Evolutionary conservation across 805 yeast genomes (phyloP).

Genomic region (Ogataea henricii): DNA sequence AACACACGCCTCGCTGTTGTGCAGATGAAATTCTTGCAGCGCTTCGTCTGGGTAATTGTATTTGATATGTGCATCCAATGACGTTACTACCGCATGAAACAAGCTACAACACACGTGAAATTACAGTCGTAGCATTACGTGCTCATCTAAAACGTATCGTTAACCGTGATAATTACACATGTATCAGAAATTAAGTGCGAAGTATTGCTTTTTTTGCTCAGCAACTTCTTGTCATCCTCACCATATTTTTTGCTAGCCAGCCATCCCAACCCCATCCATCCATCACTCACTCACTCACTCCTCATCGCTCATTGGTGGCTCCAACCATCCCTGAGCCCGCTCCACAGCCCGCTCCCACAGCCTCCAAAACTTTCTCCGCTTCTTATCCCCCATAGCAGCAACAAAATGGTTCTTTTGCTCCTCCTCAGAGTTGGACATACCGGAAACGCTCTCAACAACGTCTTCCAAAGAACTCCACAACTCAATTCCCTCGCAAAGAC

Average conservation of each 20-base stretch:
- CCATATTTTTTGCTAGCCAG: too few relatives aligned
- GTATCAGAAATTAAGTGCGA: neutral
- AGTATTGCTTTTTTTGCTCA: too few relatives aligned
- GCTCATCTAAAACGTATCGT: too few relatives aligned
- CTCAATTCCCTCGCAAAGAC: constrained; percentile 61
- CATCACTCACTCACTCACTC: neutral
- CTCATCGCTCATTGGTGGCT: constrained; percentile 11
- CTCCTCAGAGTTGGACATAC: constrained; percentile 10
- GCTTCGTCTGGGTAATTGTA: too few relatives aligned
- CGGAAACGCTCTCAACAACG: constrained; percentile 45
- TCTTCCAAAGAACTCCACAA: constrained; percentile 80
- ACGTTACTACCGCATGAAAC: too few relatives aligned
- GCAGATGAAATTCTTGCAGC: too few relatives aligned
- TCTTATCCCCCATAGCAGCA: constrained; percentile 50
- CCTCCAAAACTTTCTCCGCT: constrained; percentile 63
- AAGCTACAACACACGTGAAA: too few relatives aligned
- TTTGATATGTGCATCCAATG: too few relatives aligned
- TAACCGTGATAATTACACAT: neutral
- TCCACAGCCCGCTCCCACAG: constrained; percentile 86
- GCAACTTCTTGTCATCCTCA: too few relatives aligned
- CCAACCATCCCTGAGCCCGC: constrained; percentile 80
- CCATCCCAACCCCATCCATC: neutral
- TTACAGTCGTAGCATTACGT: too few relatives aligned
- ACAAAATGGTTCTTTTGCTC: constrained; percentile 18
- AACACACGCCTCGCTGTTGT: too few relatives aligned